Conservation (phyloP, 352 stramenopile genomes). For the Pythium diclinum region DNA sequence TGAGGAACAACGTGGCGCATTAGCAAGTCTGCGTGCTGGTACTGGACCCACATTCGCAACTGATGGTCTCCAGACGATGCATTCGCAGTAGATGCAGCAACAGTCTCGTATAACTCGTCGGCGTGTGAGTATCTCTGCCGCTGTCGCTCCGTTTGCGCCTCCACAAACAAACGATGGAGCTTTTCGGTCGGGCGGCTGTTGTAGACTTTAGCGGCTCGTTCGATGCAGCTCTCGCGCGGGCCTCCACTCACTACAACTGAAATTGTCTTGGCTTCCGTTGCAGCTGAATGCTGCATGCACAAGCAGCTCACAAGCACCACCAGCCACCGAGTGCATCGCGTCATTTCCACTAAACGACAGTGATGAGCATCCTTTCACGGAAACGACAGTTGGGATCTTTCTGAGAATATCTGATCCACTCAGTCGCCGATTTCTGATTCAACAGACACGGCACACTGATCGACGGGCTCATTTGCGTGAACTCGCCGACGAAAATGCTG, state of each 20-base stretch:
- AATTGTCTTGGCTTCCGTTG: background rate
- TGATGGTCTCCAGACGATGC: background rate
- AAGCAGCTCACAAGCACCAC: background rate
- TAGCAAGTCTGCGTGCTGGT: constrained; percentile 17
- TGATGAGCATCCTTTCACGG: background rate
- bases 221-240: background rate
- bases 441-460: background rate
- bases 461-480: background rate
- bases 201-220: background rate
- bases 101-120: background rate
- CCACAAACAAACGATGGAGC: background rate
- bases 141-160: constrained; percentile 4
- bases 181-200: background rate
- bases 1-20: background rate
- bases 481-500: constrained; percentile 6
- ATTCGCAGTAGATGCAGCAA: background rate
- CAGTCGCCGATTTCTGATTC: background rate
- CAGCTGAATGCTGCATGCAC: background rate
- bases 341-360: background rate
- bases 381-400: background rate
- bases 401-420: background rate
- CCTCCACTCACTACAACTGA: background rate
- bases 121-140: background rate
- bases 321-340: background rate
- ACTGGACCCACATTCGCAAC: constrained; percentile 19